Conservation (phyloP, 2,329 filamentous ascomycete species). For the Sporothrix brunneoviolacea region DNA sequence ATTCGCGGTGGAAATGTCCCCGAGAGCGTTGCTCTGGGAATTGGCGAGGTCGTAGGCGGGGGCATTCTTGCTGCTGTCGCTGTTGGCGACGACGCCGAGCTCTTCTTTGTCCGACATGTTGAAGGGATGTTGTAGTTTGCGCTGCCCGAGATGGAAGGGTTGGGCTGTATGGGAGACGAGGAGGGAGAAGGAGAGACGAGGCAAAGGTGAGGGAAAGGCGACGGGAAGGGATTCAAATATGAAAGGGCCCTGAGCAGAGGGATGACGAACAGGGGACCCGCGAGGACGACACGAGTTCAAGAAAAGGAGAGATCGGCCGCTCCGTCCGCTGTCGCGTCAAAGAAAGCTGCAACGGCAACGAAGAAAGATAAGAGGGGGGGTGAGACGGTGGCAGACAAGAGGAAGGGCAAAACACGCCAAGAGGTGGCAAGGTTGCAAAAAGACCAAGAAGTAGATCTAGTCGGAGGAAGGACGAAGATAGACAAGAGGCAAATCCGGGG, state of each 20-base stretch:
- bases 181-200: neutral
- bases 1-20: neutral
- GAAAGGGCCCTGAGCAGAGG: neutral
- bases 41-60: slow-evolving; percentile 8
- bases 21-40: neutral
- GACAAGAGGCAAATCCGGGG: slow-evolving; percentile 10
- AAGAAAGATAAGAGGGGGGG: neutral
- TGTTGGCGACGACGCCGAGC: neutral
- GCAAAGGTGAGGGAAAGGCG: neutral
- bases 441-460: neutral
- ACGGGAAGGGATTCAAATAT: slow-evolving; percentile 6
- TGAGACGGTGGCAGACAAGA: neutral
- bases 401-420: neutral
- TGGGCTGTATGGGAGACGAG: neutral
- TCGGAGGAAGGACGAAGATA: no score
- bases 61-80: neutral
- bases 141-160: no score
- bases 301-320: neutral
- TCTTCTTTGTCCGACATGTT: slow-evolving; percentile 15
- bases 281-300: neutral
- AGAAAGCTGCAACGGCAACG: neutral
- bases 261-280: slow-evolving; percentile 2
- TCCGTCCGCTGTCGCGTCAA: neutral
- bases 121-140: no score
- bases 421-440: neutral